phyloP scores from a whole-genome alignment of 805 yeast species.

The Saccharomycopsis sp. region DNA sequence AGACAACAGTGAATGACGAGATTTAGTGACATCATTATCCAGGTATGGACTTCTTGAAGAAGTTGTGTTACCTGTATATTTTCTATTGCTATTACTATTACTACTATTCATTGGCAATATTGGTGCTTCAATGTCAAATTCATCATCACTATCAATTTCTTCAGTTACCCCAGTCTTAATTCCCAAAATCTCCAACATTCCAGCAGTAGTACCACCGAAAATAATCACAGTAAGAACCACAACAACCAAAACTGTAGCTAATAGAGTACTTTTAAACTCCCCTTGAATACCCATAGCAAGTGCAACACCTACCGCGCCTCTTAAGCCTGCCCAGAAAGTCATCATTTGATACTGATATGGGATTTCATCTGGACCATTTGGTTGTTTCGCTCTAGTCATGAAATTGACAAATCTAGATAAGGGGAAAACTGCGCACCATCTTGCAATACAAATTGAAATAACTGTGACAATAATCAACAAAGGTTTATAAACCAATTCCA shows the following conservation, averaged over 20 bases:
- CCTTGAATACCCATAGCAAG: conserved; percentile 97
- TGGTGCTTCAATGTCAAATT: conserved; percentile 85
- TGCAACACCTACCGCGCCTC: conserved; percentile 99
- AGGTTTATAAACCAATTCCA: conserved; percentile 91
- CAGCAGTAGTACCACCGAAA: conserved; percentile 98
- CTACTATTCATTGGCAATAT: conserved; percentile 12
- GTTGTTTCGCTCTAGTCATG: conserved; percentile 29
- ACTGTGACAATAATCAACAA: conserved; percentile 84
- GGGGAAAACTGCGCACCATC: conserved; percentile 98
- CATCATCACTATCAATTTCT: conserved; percentile 78
- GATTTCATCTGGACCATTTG: conserved; percentile 72
- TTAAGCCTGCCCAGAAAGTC: conserved; percentile 98
- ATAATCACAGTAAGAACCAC: conserved; percentile 93
- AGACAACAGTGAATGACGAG: not conserved
- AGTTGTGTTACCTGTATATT: not conserved
- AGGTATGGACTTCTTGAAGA: not conserved
- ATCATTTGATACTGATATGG: conserved; percentile 95
- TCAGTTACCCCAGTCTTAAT: conserved; percentile 87
- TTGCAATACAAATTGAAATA: conserved; percentile 82
- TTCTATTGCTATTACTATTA: not conserved
- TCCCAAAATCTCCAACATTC: conserved; percentile 92
- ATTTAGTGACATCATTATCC: not conserved
- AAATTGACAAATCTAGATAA: conserved; percentile 78
- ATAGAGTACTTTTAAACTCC: conserved; percentile 75
- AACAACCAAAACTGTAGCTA: conserved; percentile 94